Conservation (phyloP, 2,329 filamentous ascomycete genomes). For the Raffaelea albimanens region DNA sequence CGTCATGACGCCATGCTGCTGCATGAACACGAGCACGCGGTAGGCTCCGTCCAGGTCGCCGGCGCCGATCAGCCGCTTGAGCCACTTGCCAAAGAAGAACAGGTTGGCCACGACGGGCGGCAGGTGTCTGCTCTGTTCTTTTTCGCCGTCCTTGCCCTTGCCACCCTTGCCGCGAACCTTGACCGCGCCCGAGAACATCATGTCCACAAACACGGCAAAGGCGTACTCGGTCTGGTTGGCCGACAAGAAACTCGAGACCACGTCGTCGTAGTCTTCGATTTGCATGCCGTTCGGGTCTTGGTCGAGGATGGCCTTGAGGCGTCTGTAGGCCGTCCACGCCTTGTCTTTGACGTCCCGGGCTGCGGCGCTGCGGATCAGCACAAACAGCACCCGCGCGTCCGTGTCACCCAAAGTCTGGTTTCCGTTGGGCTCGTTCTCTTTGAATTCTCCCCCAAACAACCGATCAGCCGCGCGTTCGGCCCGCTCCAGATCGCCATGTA, state of each 20-base stretch:
- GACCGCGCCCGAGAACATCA: conserved; percentile 61
- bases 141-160: background rate
- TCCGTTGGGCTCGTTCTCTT: conserved; percentile 34
- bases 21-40: conserved; percentile 68
- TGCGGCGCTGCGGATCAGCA: conserved; percentile 11
- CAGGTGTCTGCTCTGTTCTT: conserved; percentile 18
- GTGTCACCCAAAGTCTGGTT: too few species aligned
- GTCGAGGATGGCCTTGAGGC: conserved; percentile 52
- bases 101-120: conserved; percentile 53
- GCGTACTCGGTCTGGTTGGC: conserved; percentile 57
- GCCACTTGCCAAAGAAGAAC: conserved; percentile 82
- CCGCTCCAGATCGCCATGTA: conserved; percentile 45
- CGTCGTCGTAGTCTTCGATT: conserved; percentile 67
- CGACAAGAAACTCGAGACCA: conserved; percentile 62
- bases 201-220: conserved; percentile 73
- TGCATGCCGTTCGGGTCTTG: conserved; percentile 35
- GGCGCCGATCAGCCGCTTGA: conserved; percentile 70
- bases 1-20: conserved; percentile 55
- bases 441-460: conserved; percentile 21
- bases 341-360: conserved; percentile 31
- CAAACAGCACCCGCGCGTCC: conserved; percentile 10
- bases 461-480: conserved; percentile 46
- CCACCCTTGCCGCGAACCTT: conserved; percentile 29
- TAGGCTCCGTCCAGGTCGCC: conserved; percentile 62
- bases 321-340: conserved; percentile 60